phyloP scores from a whole-genome alignment of 1,284 basidiomycete genomes.

The Ceratobasidium sp. region DNA sequence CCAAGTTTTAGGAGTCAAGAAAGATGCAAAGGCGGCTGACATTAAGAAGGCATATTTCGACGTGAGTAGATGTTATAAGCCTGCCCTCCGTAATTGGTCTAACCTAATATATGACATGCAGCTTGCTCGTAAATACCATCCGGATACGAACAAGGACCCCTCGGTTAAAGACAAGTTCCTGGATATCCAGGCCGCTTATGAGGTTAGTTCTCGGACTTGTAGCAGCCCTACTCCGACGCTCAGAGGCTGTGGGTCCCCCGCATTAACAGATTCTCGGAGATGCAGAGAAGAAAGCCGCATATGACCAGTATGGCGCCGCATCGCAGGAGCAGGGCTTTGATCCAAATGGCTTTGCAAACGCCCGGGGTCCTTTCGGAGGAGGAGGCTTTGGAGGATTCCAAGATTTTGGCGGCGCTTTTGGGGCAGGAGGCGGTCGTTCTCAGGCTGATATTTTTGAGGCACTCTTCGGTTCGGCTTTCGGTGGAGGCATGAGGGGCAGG shows the following conservation, averaged over 20 bases:
- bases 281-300: slow-evolving; percentile 91
- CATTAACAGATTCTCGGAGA: slow-evolving; percentile 83
- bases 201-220: slow-evolving; percentile 63
- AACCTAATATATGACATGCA: slow-evolving; percentile 50
- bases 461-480: slow-evolving; percentile 77
- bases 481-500: slow-evolving; percentile 57
- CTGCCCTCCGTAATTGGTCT: slow-evolving; percentile 21
- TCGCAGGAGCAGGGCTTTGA: slow-evolving; percentile 95
- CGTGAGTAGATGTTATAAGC: slow-evolving; percentile 58
- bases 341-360: slow-evolving; percentile 73
- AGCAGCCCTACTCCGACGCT: background rate
- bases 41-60: slow-evolving; percentile 98
- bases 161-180: slow-evolving; percentile 92
- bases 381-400: slow-evolving; percentile 72
- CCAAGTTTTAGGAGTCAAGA: slow-evolving; percentile 84
- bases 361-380: slow-evolving; percentile 58
- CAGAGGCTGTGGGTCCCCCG: slow-evolving; percentile 12
- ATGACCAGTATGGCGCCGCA: slow-evolving; percentile 93
- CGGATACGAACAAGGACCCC: slow-evolving; percentile 95
- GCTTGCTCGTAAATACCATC: slow-evolving; percentile 98
- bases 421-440: slow-evolving; percentile 57
- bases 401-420: slow-evolving; percentile 75
- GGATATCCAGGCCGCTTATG: slow-evolving; percentile 97
- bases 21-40: slow-evolving; percentile 83
- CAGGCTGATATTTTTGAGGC: slow-evolving; percentile 84